Conservation (phyloP, 2,329 filamentous ascomycete species). For the Scytalidium lignicola region DNA sequence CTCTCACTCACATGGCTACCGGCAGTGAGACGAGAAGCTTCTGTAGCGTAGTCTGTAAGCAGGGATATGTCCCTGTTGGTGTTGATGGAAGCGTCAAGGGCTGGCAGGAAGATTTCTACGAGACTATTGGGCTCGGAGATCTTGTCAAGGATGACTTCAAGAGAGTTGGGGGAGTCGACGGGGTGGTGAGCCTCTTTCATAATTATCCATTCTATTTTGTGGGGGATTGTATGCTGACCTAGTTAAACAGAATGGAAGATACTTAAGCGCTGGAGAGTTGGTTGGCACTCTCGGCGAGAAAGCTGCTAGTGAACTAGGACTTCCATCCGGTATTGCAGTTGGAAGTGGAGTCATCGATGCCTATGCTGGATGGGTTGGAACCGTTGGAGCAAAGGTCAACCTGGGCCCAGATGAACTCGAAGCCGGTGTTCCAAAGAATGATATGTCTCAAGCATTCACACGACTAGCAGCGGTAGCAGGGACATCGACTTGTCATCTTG, state of each 20-base stretch:
- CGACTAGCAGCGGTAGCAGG: conserved; percentile 91
- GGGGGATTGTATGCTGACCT: conserved; percentile 14
- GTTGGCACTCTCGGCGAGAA: conserved; percentile 81
- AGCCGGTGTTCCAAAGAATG: conserved; percentile 66
- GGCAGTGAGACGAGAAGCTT: conserved; percentile 89
- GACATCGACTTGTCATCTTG: conserved; percentile 94
- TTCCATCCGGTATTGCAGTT: conserved; percentile 82
- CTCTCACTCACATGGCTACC: conserved; percentile 88
- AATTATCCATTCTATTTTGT: conserved; percentile 6
- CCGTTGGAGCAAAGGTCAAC: conserved; percentile 92
- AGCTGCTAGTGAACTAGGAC: conserved; percentile 76
- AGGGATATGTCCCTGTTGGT: conserved; percentile 93
- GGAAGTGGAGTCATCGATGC: conserved; percentile 97
- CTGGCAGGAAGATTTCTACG: conserved; percentile 94
- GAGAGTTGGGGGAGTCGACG: conserved; percentile 89
- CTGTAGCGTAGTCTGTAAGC: conserved; percentile 95
- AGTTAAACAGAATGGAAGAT: conserved; percentile 76
- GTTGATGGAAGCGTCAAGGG: conserved; percentile 96
- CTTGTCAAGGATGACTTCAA: conserved; percentile 82
- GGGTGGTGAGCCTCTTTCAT: conserved; percentile 70
- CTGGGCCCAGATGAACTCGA: conserved; percentile 64
- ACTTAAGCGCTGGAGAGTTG: conserved; percentile 85
- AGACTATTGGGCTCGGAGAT: conserved; percentile 79
- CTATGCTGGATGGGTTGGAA: conserved; percentile 97
- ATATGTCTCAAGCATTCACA: conserved; percentile 87